phyloP scores from a whole-genome alignment of 306 rosid genomes.

The Chamaecrista fasciculata region DNA sequence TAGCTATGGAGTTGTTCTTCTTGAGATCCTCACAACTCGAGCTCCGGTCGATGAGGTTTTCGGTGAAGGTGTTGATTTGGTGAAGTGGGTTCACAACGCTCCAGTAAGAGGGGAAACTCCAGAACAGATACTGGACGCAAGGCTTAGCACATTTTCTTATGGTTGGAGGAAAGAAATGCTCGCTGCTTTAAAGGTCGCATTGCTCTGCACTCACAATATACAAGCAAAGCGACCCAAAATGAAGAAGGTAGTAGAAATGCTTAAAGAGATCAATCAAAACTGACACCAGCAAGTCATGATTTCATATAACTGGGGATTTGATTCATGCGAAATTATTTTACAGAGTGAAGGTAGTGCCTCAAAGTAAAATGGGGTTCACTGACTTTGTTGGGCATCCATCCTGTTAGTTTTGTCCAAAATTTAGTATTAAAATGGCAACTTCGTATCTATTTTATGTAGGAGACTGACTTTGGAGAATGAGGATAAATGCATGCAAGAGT shows the following conservation, averaged over 20 bases:
- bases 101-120: slow-evolving; percentile 91
- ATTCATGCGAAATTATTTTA: slow-evolving; percentile 13
- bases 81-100: slow-evolving; percentile 96
- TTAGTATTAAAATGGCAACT: slow-evolving; percentile 22
- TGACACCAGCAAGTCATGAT: slow-evolving; percentile 16
- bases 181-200: slow-evolving; percentile 86
- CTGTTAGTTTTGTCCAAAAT: slow-evolving; percentile 33
- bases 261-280: slow-evolving; percentile 64
- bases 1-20: slow-evolving; percentile 88
- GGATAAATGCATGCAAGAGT: background rate
- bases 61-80: slow-evolving; percentile 91
- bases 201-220: slow-evolving; percentile 85
- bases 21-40: slow-evolving; percentile 90
- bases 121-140: slow-evolving; percentile 90
- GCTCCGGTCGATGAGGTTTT: slow-evolving; percentile 88
- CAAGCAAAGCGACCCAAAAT: slow-evolving; percentile 95
- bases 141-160: slow-evolving; percentile 89
- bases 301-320: slow-evolving; percentile 1
- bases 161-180: slow-evolving; percentile 99
- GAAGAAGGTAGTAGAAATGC: slow-evolving; percentile 98
- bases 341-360: slow-evolving; percentile 20
- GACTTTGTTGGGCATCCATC: slow-evolving; percentile 21
- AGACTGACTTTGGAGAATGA: background rate
- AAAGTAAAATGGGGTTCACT: slow-evolving; percentile 18
- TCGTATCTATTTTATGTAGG: slow-evolving; percentile 29